These are phyloP conservation scores for Solanum hybrid DNA, from an alignment of 305 asterid genomes.

Conservation along the genomic window DNA sequence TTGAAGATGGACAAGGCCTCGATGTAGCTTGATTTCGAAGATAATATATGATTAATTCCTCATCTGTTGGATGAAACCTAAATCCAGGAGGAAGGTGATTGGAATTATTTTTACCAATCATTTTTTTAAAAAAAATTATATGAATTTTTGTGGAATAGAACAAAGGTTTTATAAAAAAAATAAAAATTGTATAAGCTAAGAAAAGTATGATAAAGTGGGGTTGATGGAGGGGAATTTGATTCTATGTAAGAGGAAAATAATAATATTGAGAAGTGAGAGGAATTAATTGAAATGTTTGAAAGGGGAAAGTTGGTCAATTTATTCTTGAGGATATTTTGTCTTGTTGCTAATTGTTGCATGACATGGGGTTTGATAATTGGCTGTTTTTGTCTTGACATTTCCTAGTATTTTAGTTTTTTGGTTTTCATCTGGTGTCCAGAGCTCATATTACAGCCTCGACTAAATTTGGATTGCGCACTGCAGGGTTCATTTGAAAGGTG, in stretches of 20 bases:
- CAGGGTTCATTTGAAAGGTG: accelerated
- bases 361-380: neutral
- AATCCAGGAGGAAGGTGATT: constrained; percentile 15
- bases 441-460: neutral
- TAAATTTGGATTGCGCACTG: neutral
- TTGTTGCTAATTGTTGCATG: neutral
- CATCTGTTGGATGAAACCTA: constrained; percentile 17
- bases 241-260: neutral
- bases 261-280: neutral
- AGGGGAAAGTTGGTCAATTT: neutral
- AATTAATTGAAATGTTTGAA: neutral
- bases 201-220: neutral
- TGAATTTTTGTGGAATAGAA: neutral
- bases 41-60: constrained; percentile 13
- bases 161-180: neutral
- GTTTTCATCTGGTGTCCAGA: no score
- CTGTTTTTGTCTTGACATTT: neutral
- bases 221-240: neutral
- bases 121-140: neutral
- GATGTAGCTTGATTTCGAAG: constrained; percentile 6
- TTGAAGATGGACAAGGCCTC: constrained; percentile 4
- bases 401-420: neutral
- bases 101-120: neutral
- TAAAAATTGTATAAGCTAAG: neutral
- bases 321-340: neutral